phyloP scores from a whole-genome alignment of 139 green algal species.

The Chlamydomonas schloesseri region DNA sequence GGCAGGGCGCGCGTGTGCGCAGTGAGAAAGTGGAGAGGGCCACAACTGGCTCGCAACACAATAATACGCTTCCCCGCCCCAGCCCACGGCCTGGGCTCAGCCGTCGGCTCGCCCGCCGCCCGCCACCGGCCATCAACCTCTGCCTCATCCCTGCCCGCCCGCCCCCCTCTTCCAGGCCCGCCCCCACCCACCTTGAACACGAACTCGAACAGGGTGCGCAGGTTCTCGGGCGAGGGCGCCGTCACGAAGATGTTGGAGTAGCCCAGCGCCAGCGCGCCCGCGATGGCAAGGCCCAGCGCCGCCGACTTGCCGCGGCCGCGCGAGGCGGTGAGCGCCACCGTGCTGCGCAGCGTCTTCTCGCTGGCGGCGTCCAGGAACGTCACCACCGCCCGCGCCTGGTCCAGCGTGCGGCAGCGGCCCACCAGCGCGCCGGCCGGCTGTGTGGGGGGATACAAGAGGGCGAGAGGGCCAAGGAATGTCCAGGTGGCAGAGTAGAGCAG shows the following conservation, averaged over 20 bases:
- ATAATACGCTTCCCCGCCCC: too few species aligned
- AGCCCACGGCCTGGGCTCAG: too few species aligned
- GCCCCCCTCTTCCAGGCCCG: too few species aligned
- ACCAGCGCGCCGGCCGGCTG: slow-evolving; percentile 62
- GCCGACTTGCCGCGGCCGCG: slow-evolving; percentile 95
- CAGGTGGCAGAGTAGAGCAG: too few species aligned
- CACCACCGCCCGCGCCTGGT: slow-evolving; percentile 92
- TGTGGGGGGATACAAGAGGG: neutral
- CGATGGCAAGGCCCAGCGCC: slow-evolving; percentile 84
- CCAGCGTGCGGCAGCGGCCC: slow-evolving; percentile 60
- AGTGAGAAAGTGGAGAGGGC: too few species aligned
- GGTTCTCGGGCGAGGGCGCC: slow-evolving; percentile 95
- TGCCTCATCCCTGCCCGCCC: too few species aligned
- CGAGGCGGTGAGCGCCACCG: slow-evolving; percentile 95
- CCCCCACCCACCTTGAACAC: slow-evolving; percentile 95
- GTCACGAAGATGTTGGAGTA: slow-evolving; percentile 99
- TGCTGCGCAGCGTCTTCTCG: slow-evolving; percentile 96
- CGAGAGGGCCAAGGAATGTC: too few species aligned
- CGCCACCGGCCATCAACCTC: too few species aligned
- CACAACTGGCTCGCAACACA: too few species aligned
- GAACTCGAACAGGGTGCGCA: slow-evolving; percentile 98
- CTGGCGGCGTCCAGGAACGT: slow-evolving; percentile 96
- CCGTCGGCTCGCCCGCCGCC: too few species aligned
- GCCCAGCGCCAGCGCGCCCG: slow-evolving; percentile 89
- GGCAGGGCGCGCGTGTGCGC: neutral